phyloP scores from a whole-genome alignment of 768 basidiomycete genomes.

The Pisolithus tinctorius region DNA sequence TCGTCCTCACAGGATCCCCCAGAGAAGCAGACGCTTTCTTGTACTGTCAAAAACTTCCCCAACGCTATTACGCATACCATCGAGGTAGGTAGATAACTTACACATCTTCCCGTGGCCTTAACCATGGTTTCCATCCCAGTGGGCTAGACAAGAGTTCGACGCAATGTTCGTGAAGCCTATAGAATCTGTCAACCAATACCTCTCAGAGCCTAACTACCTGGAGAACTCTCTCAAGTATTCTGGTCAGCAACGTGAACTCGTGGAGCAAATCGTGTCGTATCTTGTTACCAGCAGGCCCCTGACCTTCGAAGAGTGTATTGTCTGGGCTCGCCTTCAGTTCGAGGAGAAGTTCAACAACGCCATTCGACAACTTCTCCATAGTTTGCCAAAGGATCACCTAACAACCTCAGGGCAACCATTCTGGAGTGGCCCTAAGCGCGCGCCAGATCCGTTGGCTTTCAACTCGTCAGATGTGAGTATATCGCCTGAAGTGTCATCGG shows the following conservation, averaged over 20 bases:
- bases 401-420: slow-evolving; percentile 93
- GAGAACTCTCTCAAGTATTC: slow-evolving; percentile 87
- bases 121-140: slow-evolving; percentile 41
- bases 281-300: slow-evolving; percentile 90
- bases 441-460: slow-evolving; percentile 86
- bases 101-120: not conserved
- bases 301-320: slow-evolving; percentile 94
- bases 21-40: slow-evolving; percentile 93
- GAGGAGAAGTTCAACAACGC: slow-evolving; percentile 91
- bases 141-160: slow-evolving; percentile 92
- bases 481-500: not conserved
- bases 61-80: slow-evolving; percentile 98
- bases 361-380: slow-evolving; percentile 88
- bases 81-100: slow-evolving; percentile 47
- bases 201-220: slow-evolving; percentile 93
- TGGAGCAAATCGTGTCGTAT: slow-evolving; percentile 82
- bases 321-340: slow-evolving; percentile 94
- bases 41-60: slow-evolving; percentile 98
- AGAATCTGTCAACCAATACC: slow-evolving; percentile 91
- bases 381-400: slow-evolving; percentile 88
- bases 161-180: slow-evolving; percentile 89
- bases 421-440: slow-evolving; percentile 98
- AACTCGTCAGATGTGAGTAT: slow-evolving; percentile 77
- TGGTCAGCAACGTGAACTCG: slow-evolving; percentile 85
- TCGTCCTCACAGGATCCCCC: slow-evolving; percentile 98